phyloP scores from a whole-genome alignment of 345 rosid species.

The Salix brachista region DNA sequence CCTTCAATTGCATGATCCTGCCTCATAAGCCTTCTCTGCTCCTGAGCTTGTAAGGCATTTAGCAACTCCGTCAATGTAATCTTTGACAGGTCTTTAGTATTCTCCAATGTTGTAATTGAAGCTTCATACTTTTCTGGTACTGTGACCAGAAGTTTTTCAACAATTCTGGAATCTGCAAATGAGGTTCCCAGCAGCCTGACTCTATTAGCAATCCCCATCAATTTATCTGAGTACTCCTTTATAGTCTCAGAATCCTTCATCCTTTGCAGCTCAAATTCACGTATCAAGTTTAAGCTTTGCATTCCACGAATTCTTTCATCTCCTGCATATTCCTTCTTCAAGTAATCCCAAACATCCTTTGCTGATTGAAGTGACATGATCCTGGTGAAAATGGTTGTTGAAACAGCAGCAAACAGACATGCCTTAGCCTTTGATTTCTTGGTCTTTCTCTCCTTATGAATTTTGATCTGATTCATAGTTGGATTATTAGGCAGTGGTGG shows the following conservation, averaged over 20 bases:
- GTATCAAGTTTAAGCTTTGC: not conserved
- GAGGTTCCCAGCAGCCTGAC: not conserved
- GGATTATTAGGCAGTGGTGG: too few species aligned
- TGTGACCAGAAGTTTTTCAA: too few species aligned
- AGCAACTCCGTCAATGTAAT: not conserved
- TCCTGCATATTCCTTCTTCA: not conserved
- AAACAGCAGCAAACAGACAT: not conserved
- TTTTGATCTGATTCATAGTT: too few species aligned
- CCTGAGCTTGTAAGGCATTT: constrained; percentile 1
- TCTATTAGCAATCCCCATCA: not conserved
- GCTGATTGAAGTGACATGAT: not conserved
- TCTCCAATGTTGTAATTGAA: not conserved
- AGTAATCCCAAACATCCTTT: not conserved
- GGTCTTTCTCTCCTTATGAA: not conserved
- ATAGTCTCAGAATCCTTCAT: not conserved
- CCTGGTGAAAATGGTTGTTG: not conserved
- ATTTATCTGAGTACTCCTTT: not conserved
- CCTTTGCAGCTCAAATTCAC: not conserved
- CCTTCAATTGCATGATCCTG: not conserved
- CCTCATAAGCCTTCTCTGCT: not conserved
- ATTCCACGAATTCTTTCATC: not conserved
- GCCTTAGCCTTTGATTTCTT: not conserved
- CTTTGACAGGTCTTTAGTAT: not conserved
- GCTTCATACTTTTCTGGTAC: not conserved
- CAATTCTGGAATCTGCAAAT: too few species aligned